Percentiles rank a stretch among this genome's conserved stretches.
Evolutionary conservation across 2,329 filamentous ascomycete species (phyloP).

Genomic region (Lecanicillium sp.): DNA sequence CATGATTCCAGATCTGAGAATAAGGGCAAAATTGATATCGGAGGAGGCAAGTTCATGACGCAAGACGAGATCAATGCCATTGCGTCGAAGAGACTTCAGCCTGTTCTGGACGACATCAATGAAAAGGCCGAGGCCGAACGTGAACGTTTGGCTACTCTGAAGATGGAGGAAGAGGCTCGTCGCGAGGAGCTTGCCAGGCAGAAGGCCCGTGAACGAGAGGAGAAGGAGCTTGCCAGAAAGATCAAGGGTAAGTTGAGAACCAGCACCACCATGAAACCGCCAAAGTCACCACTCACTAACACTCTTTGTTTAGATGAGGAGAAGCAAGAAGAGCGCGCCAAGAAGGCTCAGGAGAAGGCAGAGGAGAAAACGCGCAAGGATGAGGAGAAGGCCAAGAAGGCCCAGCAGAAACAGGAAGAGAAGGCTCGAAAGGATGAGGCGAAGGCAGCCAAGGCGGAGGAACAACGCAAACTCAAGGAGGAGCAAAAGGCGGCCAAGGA

Average conservation of each 20-base stretch:
- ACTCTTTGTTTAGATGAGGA: neutral
- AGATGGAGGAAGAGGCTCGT: conserved; percentile 49
- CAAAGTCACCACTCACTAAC: conserved; percentile 14
- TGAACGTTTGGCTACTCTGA: conserved; percentile 58
- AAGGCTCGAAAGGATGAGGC: conserved; percentile 9
- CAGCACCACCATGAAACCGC: too few relatives aligned
- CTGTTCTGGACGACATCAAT: conserved; percentile 77
- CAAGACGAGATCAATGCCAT: conserved; percentile 72
- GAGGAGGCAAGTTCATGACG: conserved; percentile 73
- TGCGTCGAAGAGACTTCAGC: conserved; percentile 69
- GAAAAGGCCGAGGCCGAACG: conserved; percentile 67
- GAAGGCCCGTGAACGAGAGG: conserved; percentile 43
- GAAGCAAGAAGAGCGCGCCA: conserved; percentile 31
- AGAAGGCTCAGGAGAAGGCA: conserved; percentile 16
- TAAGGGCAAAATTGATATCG: conserved; percentile 57
- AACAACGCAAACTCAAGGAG: conserved; percentile 32
- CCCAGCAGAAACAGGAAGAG: conserved; percentile 21
- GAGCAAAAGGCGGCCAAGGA: conserved; percentile 36
- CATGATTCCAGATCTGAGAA: conserved; percentile 52
- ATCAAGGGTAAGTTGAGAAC: conserved; percentile 48
- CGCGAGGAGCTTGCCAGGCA: conserved; percentile 43
- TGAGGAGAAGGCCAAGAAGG: conserved; percentile 21
- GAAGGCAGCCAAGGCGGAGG: conserved; percentile 43
- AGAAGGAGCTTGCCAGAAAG: conserved; percentile 45
- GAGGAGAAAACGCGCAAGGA: conserved; percentile 33